Base-by-base conservation (phyloP, 1,139 yeast species). In the Yamadazyma spencermartinsiae region DNA sequence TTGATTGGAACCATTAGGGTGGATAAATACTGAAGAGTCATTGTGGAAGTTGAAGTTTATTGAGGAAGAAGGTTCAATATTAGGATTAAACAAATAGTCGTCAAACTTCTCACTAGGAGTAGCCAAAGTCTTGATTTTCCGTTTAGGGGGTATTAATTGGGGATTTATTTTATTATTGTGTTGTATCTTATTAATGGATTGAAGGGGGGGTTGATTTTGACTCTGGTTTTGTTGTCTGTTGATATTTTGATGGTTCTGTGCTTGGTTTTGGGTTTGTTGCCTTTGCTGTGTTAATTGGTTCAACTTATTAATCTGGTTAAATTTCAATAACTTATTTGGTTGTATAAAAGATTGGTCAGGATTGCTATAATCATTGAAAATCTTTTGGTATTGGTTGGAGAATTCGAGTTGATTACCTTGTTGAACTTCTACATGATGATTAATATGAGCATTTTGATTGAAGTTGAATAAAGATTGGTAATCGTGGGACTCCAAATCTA, bases 11-110 rank as follows among this genome's bases (percentile, higher is more conserved):
- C 40, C 43, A 17, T 42, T 37, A 14, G 52, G 50, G n/a, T 58
- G 66, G 19, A 59, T 58, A 36, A 64, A 65, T 23, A 66, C 58
- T 6, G 68, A 58, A n/a, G 58, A 56, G 35, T 56, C 42, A 36
- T 55, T 55, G 36, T 53, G 53, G 31, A 51, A 52, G 37, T 58
- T 56, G 38, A 49, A 47, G 23, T 48, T 46, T n/a, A 68, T 56
- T 40, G 69, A 55, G 25, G 67, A 68, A 18, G 74, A 68, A 16
- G 76, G 76, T 49, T 68, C 70, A 18, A 70, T 65, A 48, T 69
- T 67, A 6, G 76, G 68, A 48, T 70, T 67, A 50, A 58, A 67
- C 46, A 70, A 61, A 43, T 63, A 59, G 45, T 58, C 65, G 38
- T 68, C 73, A 46, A 53, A 48, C 38, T 44, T 55, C 36, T 48